Evolutionary conservation across 2,329 filamentous ascomycete genomes (phyloP).

Genomic region (Aspergillus neoniger): DNA sequence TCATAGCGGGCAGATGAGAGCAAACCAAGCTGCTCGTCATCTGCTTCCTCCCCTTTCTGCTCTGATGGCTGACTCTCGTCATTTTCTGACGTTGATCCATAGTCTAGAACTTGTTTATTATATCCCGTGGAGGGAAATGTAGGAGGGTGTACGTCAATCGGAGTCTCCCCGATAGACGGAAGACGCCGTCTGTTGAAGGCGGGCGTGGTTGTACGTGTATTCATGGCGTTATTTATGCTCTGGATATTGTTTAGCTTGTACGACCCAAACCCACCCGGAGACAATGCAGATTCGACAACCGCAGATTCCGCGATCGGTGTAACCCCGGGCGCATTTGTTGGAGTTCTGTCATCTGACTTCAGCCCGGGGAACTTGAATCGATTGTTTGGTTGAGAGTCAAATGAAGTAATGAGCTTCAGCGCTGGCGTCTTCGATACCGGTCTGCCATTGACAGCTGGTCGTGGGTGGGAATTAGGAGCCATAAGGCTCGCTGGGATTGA

Average conservation of each 20-base stretch:
- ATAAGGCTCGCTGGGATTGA: constrained; percentile 24
- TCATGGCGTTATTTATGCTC: constrained; percentile 69
- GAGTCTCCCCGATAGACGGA: constrained; percentile 74
- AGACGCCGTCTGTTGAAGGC: constrained; percentile 66
- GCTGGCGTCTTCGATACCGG: constrained; percentile 76
- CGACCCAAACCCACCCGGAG: constrained; percentile 67
- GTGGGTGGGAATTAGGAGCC: constrained; percentile 27
- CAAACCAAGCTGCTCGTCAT: constrained; percentile 28
- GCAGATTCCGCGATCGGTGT: constrained; percentile 86
- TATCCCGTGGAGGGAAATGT: constrained; percentile 44
- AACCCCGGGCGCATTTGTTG: constrained; percentile 72
- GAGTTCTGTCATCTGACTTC: constrained; percentile 63
- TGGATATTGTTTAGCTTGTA: constrained; percentile 61
- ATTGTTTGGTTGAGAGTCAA: constrained; percentile 54
- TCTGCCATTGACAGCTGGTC: constrained; percentile 56
- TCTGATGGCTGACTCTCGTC: constrained; percentile 33
- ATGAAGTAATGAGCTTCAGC: constrained; percentile 88
- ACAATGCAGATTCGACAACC: constrained; percentile 59
- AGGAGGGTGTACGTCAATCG: constrained; percentile 52
- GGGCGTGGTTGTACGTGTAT: constrained; percentile 63
- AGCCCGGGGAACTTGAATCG: constrained; percentile 66
- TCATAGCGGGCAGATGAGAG: constrained; percentile 50
- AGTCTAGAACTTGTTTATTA: constrained; percentile 47
- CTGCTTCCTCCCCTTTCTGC: constrained; percentile 25
- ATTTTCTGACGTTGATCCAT: constrained; percentile 51